Percentiles rank a stretch among this genome's conserved stretches.
Evolutionary conservation across 257 asterid genomes (phyloP).

Genomic region (Asclepias syriaca): DNA sequence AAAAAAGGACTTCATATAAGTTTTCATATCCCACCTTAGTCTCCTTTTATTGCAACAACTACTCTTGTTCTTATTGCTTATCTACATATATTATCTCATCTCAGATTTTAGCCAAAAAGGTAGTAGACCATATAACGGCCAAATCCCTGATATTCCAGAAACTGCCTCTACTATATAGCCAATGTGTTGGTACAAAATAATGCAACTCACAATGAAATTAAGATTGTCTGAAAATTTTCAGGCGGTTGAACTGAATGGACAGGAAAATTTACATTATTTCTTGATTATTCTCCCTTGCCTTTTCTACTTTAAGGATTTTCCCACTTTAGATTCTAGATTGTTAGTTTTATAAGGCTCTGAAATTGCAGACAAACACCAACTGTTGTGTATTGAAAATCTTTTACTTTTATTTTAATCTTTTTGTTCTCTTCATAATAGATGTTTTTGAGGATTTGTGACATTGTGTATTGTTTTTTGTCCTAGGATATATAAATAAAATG

Average conservation of each 20-base stretch:
- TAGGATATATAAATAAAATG: too few species aligned
- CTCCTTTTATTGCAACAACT: constrained; percentile 12
- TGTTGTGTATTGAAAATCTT: too few species aligned
- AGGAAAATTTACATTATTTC: not conserved
- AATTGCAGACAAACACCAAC: too few species aligned
- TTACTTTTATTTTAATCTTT: too few species aligned
- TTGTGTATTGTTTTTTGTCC: too few species aligned
- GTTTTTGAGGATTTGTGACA: too few species aligned
- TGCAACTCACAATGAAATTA: not conserved
- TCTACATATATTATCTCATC: constrained; percentile 3
- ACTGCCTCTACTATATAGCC: not conserved
- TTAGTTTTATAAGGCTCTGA: too few species aligned
- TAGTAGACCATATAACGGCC: constrained; percentile 2
- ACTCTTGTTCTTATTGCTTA: constrained; percentile 10
- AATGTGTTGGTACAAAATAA: not conserved
- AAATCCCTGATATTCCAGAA: constrained; percentile 1
- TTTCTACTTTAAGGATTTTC: not conserved
- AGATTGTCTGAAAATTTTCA: not conserved
- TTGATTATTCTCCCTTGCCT: not conserved
- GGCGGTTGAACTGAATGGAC: constrained; percentile 7
- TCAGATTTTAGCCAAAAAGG: not conserved
- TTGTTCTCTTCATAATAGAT: too few species aligned
- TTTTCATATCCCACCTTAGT: constrained; percentile 11
- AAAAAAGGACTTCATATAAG: not conserved
- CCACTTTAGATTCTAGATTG: too few species aligned